phyloP scores from a whole-genome alignment of 768 basidiomycete genomes.

The Leccinum variicolor region DNA sequence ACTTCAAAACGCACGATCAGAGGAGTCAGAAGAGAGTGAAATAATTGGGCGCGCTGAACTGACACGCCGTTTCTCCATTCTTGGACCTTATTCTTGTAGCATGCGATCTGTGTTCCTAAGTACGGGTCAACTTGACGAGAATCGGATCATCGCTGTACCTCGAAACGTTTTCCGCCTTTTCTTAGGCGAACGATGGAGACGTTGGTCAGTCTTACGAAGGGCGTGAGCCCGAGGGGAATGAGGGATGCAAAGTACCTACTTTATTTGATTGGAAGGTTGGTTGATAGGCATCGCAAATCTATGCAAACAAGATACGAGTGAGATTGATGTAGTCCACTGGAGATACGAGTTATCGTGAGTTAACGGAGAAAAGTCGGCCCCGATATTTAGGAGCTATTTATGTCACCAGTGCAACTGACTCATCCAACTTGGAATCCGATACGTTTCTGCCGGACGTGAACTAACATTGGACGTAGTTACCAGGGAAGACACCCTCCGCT shows the following conservation, averaged over 20 bases:
- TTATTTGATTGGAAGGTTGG: constrained; percentile 89
- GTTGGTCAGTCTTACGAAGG: constrained; percentile 77
- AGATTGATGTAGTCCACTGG: background rate
- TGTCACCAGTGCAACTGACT: background rate
- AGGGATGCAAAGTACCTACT: constrained; percentile 40
- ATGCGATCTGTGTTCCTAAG: constrained; percentile 67
- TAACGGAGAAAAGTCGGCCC: constrained; percentile 1
- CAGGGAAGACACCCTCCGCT: constrained; percentile 85
- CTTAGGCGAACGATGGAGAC: constrained; percentile 94
- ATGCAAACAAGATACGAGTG: background rate
- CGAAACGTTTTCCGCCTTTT: constrained; percentile 97
- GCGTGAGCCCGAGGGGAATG: constrained; percentile 1
- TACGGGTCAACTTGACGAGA: background rate
- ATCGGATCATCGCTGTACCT: constrained; percentile 45
- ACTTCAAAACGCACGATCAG: constrained; percentile 37
- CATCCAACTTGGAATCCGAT: background rate
- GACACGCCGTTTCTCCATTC: constrained; percentile 93
- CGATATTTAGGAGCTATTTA: constrained; percentile 18
- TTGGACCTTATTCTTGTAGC: constrained; percentile 99
- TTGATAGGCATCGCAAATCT: constrained; percentile 47
- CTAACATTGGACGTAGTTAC: constrained; percentile 41
- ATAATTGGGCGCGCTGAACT: constrained; percentile 24
- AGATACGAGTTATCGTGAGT: background rate
- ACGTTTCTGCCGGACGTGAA: background rate
- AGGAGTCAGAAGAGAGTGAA: no score